These are phyloP conservation scores for Xanthoparmelia taractica DNA, from an alignment of 495 filamentous ascomycete species.

Conservation along the genomic window DNA sequence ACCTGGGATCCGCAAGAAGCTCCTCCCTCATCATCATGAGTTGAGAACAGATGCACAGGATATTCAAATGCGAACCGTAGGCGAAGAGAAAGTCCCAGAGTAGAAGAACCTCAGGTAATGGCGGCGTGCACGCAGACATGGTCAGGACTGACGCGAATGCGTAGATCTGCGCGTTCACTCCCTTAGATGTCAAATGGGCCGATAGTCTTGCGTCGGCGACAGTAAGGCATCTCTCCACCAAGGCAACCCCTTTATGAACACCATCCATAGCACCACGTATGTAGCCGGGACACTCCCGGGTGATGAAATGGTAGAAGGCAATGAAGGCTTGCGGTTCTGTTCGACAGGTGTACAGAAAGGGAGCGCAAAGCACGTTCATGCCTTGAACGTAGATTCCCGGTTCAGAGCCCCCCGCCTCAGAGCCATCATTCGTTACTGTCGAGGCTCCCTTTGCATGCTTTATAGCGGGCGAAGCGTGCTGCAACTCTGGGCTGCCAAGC, in stretches of 20 bases:
- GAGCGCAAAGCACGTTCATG: constrained; percentile 99
- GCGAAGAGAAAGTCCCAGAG: constrained; percentile 99
- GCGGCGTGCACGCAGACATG: constrained; percentile 93
- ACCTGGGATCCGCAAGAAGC: constrained; percentile 78
- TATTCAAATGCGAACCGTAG: constrained; percentile 89
- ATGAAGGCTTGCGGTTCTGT: constrained; percentile 93
- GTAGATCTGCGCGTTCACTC: constrained; percentile 86
- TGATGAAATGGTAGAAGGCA: constrained; percentile 82
- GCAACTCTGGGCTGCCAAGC: constrained; percentile 25
- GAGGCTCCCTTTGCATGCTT: constrained; percentile 34
- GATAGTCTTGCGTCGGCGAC: constrained; percentile 88
- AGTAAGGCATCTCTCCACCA: constrained; percentile 84
- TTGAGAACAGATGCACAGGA: constrained; percentile 96
- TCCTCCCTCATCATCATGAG: constrained; percentile 78
- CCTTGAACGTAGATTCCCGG: constrained; percentile 91
- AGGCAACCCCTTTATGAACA: constrained; percentile 79
- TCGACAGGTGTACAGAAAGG: constrained; percentile 89
- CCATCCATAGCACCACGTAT: constrained; percentile 95
- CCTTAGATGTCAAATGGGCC: constrained; percentile 71
- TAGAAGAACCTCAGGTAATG: constrained; percentile 83
- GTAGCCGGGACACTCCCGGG: constrained; percentile 84
- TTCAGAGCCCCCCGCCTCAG: constrained; percentile 46
- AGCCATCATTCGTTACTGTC: constrained; percentile 45
- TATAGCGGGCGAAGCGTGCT: constrained; percentile 37
- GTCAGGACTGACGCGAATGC: constrained; percentile 97